phyloP scores from a whole-genome alignment of 139 green algal species.

The Coelastrella sp. region DNA sequence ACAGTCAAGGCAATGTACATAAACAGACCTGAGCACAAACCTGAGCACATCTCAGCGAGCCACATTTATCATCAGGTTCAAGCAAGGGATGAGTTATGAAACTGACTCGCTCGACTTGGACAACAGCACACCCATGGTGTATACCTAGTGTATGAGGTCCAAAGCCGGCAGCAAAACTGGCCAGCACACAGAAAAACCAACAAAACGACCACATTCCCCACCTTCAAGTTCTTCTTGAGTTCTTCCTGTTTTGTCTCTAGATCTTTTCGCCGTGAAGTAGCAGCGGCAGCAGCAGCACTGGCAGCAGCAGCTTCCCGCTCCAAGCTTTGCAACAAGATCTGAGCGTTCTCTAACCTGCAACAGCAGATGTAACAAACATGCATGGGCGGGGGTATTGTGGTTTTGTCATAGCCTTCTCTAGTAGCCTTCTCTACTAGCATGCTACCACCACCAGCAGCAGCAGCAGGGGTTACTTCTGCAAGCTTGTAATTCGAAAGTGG shows the following conservation, averaged over 20 bases:
- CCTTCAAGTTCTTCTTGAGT: constrained; percentile 64
- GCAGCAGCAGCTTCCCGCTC: constrained; percentile 22
- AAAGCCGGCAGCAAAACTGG: background rate
- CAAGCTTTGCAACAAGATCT: constrained; percentile 36
- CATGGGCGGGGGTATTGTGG: background rate
- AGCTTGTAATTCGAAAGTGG: too few species aligned
- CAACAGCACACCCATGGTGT: too few species aligned
- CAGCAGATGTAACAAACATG: background rate
- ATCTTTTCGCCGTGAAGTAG: constrained; percentile 34
- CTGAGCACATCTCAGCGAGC: too few species aligned
- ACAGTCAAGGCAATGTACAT: background rate
- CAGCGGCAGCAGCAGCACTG: constrained; percentile 25
- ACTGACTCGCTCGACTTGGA: too few species aligned
- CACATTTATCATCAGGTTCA: too few species aligned
- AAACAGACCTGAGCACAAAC: too few species aligned
- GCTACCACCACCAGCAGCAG: too few species aligned
- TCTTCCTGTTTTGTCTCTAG: constrained; percentile 55
- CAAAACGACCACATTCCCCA: background rate
- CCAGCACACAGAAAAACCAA: background rate
- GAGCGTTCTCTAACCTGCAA: constrained; percentile 22
- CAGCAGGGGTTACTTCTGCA: too few species aligned
- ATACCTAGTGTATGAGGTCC: background rate
- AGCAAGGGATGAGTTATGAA: too few species aligned
- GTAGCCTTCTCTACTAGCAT: too few species aligned
- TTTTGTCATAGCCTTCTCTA: too few species aligned